Evolutionary conservation across 73 alveolate genomes (phyloP), one percentile per base, ranked within the genome.

Genomic region (Vitrella brassicaformis): DNA sequence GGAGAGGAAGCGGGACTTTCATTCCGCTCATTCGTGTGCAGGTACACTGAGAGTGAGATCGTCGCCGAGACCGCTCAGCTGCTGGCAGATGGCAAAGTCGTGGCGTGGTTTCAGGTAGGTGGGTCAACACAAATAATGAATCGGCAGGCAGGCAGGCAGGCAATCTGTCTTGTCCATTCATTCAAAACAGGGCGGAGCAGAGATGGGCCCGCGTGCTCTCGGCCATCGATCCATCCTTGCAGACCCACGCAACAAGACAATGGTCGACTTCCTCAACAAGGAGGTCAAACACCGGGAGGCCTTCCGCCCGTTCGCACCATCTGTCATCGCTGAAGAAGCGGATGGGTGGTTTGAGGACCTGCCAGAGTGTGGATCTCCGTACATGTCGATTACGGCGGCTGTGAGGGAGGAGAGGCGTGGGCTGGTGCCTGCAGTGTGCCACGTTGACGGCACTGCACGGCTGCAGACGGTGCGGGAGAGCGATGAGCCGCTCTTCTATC

Each of bases 191-290:
- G 69, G 69, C 1, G 69, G 30, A 25, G 69, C 69, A 10, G 69
- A 56, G 69, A 56, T n/a, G 28, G 69, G 69, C 7, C 69, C 69
- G 1, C 69, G 69, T 8, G 69, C 69, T 18, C 28, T 56, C 10
- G 69, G 69, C 18, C 69, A 56, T 25, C 69, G 69, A 8, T 56
- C 69, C 29, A 56, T 56, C 28, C 28, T 56, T 8, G 69, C 69
- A 8, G 28, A 56, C 28, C 69, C 69, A 8, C 28, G 69, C 69
- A 56, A 25, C 1, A 8, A 8, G 30, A 1, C 1, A 10, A 8
- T n/a, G 7, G 7, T 56, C 10, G 69, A 56, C 10, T n/a, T 18
- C 28, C 25, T 56, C 69, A 56, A 56, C 28, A n/a, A 8, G 10
- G 10, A n/a, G 26, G 69, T 56, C 27, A 56, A 56, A n/a, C 1